Evolutionary conservation across 805 yeast species (phyloP).

Genomic region (Lachancea meyersii): DNA sequence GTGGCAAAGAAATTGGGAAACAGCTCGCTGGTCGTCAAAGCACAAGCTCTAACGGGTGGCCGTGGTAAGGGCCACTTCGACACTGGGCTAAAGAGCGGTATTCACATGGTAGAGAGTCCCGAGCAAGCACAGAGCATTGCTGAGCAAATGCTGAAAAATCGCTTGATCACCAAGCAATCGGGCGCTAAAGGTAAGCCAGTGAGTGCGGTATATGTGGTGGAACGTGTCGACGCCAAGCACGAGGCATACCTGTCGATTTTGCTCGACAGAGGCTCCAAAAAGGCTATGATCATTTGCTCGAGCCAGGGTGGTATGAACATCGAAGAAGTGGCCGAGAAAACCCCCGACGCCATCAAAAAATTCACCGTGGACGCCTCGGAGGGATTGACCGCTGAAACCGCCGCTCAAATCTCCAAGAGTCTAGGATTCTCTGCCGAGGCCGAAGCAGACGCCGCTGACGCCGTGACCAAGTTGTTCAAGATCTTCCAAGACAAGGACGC

Average conservation of each 20-base stretch:
- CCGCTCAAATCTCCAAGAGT: conserved; percentile 66
- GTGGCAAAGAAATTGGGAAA: conserved; percentile 65
- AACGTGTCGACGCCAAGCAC: conserved; percentile 86
- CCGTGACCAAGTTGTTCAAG: conserved; percentile 80
- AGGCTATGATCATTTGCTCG: conserved; percentile 91
- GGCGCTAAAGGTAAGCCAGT: conserved; percentile 97
- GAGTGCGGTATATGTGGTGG: conserved; percentile 91
- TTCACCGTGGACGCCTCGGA: conserved; percentile 68
- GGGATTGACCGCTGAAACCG: conserved; percentile 77
- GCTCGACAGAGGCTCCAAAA: conserved; percentile 87
- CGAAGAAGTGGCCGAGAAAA: conserved; percentile 92
- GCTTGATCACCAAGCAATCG: conserved; percentile 94
- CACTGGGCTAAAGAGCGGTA: conserved; percentile 94
- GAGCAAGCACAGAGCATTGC: conserved; percentile 85
- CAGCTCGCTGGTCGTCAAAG: conserved; percentile 85
- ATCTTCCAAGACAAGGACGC: conserved; percentile 90
- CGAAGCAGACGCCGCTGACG: conserved; percentile 77
- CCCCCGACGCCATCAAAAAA: conserved; percentile 88
- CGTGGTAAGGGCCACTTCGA: conserved; percentile 99
- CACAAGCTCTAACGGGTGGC: conserved; percentile 99
- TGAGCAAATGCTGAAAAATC: conserved; percentile 83
- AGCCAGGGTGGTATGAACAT: conserved; percentile 99
- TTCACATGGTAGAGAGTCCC: conserved; percentile 77
- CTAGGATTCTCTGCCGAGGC: conserved; percentile 79
- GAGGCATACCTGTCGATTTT: conserved; percentile 94